A percentile compares a stretch with the other conserved stretches of the same genome.
These are phyloP conservation scores for Aspergillus ellipticus DNA, from an alignment of 495 filamentous ascomycete genomes.

Conservation along the genomic window DNA sequence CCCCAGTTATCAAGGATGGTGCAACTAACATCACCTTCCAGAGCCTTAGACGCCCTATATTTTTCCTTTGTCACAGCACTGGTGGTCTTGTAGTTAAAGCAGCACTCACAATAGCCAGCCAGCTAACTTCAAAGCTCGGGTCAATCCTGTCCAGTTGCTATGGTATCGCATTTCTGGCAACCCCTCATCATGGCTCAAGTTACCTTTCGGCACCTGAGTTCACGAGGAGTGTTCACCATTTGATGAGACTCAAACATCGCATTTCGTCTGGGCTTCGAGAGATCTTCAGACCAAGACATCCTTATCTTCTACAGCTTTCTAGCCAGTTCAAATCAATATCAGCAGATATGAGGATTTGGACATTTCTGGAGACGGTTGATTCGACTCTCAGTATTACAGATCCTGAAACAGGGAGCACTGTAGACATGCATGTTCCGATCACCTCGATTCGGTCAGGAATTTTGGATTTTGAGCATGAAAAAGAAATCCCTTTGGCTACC, in stretches of 20 bases:
- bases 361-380: constrained; percentile 62
- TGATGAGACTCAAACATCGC: constrained; percentile 52
- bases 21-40: constrained; percentile 5
- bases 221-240: constrained; percentile 47
- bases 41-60: constrained; percentile 45
- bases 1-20: background rate
- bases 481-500: constrained; percentile 53
- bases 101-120: constrained; percentile 50
- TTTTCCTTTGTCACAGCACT: constrained; percentile 65
- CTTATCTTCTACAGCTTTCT: constrained; percentile 45
- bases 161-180: constrained; percentile 58
- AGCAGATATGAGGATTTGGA: constrained; percentile 63
- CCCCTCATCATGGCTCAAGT: constrained; percentile 62
- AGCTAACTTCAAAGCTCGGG: constrained; percentile 27
- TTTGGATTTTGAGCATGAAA: constrained; percentile 52
- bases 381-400: constrained; percentile 50
- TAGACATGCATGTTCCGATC: constrained; percentile 52
- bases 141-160: constrained; percentile 55
- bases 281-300: constrained; percentile 48
- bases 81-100: constrained; percentile 59
- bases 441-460: constrained; percentile 60
- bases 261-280: constrained; percentile 48
- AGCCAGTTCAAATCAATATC: constrained; percentile 56
- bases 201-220: constrained; percentile 59
- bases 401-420: constrained; percentile 22